A percentile compares a stretch with the other conserved stretches of the same genome.
These are phyloP conservation scores for Suhomyces guaymorum DNA, from an alignment of 1,139 yeast species.

Conservation along the genomic window DNA sequence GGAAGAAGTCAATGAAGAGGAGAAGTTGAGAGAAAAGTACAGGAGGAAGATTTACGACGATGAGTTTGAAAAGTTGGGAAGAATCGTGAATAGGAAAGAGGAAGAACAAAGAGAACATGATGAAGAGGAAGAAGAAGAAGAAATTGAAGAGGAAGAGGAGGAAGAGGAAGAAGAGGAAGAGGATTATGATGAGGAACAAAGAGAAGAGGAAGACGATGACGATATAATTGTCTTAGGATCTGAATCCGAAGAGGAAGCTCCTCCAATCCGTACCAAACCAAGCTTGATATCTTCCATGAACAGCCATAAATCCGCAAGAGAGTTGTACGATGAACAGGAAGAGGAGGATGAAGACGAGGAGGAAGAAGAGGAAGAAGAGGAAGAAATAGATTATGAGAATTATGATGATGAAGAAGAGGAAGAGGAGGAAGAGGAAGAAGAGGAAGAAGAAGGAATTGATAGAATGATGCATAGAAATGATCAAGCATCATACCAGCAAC, in stretches of 20 bases:
- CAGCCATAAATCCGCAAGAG: not conserved
- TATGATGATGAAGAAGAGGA: conserved; percentile 5
- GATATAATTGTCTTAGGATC: conserved; percentile 5
- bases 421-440: conserved; percentile 1
- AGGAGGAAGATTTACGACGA: conserved; percentile 37
- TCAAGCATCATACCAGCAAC: too few species aligned
- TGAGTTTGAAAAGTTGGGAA: conserved; percentile 41
- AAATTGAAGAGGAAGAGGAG: conserved; percentile 1
- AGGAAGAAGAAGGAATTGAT: conserved; percentile 1
- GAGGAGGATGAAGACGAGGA: conserved; percentile 4
- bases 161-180: conserved; percentile 3
- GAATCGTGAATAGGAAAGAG: conserved; percentile 8
- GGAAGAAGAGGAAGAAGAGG: conserved; percentile 3
- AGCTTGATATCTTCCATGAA: not conserved
- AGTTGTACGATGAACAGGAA: conserved; percentile 2
- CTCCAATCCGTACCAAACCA: not conserved
- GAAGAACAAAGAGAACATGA: conserved; percentile 10
- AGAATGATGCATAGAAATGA: too few species aligned
- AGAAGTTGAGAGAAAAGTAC: conserved; percentile 28
- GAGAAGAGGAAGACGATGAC: conserved; percentile 2
- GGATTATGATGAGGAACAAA: not conserved
- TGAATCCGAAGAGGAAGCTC: conserved; percentile 2
- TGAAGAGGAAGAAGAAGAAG: conserved; percentile 3
- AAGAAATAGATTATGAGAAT: conserved; percentile 4
- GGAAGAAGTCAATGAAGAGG: too few species aligned